Percentiles rank a stretch among this genome's conserved stretches.
Conservation (phyloP, 2,329 filamentous ascomycete species). For the Aspergillus arachidicola region DNA sequence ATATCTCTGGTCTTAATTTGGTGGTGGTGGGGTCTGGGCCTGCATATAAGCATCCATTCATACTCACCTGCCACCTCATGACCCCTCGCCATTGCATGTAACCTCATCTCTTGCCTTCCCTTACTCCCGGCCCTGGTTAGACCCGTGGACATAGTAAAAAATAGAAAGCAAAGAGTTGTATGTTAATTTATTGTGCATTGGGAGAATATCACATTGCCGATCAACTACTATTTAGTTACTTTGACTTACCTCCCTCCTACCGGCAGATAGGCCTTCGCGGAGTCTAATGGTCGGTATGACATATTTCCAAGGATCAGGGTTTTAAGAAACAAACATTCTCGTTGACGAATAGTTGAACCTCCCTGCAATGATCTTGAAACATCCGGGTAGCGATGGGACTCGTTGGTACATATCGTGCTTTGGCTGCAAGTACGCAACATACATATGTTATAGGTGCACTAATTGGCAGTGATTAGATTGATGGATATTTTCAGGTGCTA, state of each 20-base stretch:
- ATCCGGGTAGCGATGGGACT: conserved; percentile 18
- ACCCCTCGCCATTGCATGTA: conserved; percentile 9
- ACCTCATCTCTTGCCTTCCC: conserved; percentile 23
- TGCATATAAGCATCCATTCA: conserved; percentile 1
- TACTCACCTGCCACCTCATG: not conserved
- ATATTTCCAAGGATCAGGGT: conserved; percentile 4
- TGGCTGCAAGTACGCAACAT: not conserved
- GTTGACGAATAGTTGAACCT: conserved; percentile 20
- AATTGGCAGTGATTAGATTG: too few relatives aligned
- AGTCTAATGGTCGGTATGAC: not conserved
- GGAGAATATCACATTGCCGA: not conserved
- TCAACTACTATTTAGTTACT: not conserved
- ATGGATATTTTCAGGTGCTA: too few relatives aligned
- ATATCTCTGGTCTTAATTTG: not conserved
- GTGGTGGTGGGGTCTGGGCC: not conserved
- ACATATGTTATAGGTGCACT: too few relatives aligned
- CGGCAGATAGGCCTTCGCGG: too few relatives aligned
- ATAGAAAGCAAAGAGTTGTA: not conserved
- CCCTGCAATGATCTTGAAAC: conserved; percentile 36
- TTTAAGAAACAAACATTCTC: not conserved
- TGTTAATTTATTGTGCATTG: not conserved
- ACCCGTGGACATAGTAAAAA: not conserved
- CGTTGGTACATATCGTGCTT: not conserved
- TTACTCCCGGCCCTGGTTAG: conserved; percentile 1
- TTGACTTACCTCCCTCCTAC: not conserved